Base-by-base conservation (phyloP, 2,329 filamentous ascomycete genomes). In the Verticillium alfalfae region DNA sequence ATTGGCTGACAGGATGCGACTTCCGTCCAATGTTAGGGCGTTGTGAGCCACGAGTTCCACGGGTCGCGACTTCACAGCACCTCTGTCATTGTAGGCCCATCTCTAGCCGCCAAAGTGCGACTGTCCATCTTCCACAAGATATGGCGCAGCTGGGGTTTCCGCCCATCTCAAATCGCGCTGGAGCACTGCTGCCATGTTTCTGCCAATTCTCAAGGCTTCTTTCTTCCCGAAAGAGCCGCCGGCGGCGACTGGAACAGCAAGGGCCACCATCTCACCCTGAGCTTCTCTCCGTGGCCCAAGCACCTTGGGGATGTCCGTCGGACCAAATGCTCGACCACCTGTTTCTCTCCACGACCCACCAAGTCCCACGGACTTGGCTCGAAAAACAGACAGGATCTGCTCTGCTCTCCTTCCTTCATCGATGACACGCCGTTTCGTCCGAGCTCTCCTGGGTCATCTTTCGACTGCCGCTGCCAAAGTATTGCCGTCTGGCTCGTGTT, bases 281-380 rank as follows among this genome's bases (percentile, higher is more conserved):
- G 9, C 57, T n/a, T 31, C 26, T 13, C 57, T 38, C 37, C 57
- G 18, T 58, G 57, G 45, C 57, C 38, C 39, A 39, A 58, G 57
- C 55, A 45, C 59, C 26, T 61, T 66, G 65, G 65, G 63, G 65
- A 66, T 66, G 65, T 66, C 65, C 65, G 65, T 65, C 65, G 65
- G 65, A 66, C 65, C 65, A 65, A 60, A 22, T 13, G 18, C 45
- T 22, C n/a, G 18, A 52, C 45, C 45, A 52, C 45, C 45, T 22
- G 10, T 45, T 16, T 13, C 45, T 39, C 59, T 62, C 60, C 60
- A 37, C 45, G 57, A 34, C 57, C 57, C 57, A 59, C 57, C 45
- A 59, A 49, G 52, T 45, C 38, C 31, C 38, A 22, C 22, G 38
- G 36, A 41, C 57, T 34, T 22, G 26, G 57, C 57, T 59, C 22